These are phyloP conservation scores for Sarocladium kiliense DNA, from an alignment of 2,329 filamentous ascomycete genomes.

Conservation along the genomic window DNA sequence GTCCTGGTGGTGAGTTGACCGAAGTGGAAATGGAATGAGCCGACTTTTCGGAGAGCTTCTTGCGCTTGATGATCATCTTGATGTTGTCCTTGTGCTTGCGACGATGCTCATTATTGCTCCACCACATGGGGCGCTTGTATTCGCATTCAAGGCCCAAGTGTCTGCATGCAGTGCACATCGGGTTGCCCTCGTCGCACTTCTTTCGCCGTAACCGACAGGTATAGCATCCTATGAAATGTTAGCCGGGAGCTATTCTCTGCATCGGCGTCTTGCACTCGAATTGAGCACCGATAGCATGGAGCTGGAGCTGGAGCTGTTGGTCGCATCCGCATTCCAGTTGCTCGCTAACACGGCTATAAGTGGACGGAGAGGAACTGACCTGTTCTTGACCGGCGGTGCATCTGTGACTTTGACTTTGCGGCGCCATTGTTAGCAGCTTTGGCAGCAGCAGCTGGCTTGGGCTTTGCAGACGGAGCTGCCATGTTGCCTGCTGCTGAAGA, in stretches of 20 bases:
- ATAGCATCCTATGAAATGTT: constrained; percentile 51
- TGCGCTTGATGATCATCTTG: constrained; percentile 96
- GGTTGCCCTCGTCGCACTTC: constrained; percentile 63
- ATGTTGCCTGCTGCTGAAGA: constrained; percentile 47
- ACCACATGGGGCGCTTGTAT: constrained; percentile 96
- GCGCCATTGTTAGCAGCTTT: constrained; percentile 31
- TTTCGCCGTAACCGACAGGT: constrained; percentile 63
- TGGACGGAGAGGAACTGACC: constrained; percentile 52
- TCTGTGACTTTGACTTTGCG: constrained; percentile 70
- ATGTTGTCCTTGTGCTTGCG: constrained; percentile 88
- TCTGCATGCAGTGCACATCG: constrained; percentile 61
- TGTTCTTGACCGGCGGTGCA: constrained; percentile 91
- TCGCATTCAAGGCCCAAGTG: constrained; percentile 82
- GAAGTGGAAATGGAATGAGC: constrained; percentile 51
- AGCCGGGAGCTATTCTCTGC: not conserved
- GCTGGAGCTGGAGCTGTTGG: not conserved
- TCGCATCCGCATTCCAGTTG: not conserved
- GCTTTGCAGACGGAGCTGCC: constrained; percentile 55
- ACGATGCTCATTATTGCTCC: constrained; percentile 86
- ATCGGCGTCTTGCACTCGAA: not conserved
- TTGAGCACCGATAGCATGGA: not conserved
- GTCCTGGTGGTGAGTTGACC: constrained; percentile 65
- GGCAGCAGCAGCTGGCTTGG: constrained; percentile 41
- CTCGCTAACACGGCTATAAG: not conserved
- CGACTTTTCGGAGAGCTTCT: constrained; percentile 85